Conservation (phyloP, 2,329 filamentous ascomycete genomes). For the Ceratocystis lukuohia region DNA sequence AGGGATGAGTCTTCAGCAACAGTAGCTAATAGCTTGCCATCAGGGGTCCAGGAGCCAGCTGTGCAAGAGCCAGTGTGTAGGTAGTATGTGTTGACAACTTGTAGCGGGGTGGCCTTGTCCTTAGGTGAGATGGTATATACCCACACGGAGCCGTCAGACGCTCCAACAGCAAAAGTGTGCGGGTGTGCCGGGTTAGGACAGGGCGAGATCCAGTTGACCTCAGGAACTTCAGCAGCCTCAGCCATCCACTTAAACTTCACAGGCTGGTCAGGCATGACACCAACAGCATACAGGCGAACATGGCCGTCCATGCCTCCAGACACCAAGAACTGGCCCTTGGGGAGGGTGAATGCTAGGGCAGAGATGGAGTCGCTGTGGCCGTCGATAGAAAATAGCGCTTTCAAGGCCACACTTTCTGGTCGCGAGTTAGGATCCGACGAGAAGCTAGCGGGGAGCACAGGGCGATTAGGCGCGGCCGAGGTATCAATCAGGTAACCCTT, state of each 20-base stretch:
- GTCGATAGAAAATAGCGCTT: slow-evolving; percentile 60
- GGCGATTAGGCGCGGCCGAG: slow-evolving; percentile 46
- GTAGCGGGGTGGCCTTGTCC: slow-evolving; percentile 47
- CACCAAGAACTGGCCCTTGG: slow-evolving; percentile 70
- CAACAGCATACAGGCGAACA: slow-evolving; percentile 54
- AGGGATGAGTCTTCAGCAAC: slow-evolving; percentile 80
- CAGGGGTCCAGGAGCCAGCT: slow-evolving; percentile 78
- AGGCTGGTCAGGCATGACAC: slow-evolving; percentile 34
- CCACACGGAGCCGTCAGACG: slow-evolving; percentile 87
- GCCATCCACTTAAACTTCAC: slow-evolving; percentile 49
- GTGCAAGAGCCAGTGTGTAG: slow-evolving; percentile 77
- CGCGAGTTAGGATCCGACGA: slow-evolving; percentile 49
- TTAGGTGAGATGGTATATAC: slow-evolving; percentile 72
- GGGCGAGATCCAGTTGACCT: slow-evolving; percentile 78
- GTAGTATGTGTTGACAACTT: slow-evolving; percentile 85
- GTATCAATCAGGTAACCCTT: slow-evolving; percentile 78
- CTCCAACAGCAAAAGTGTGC: slow-evolving; percentile 77
- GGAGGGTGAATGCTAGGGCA: slow-evolving; percentile 69
- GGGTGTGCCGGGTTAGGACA: slow-evolving; percentile 59
- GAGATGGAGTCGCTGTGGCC: slow-evolving; percentile 89
- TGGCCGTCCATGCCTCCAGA: slow-evolving; percentile 79
- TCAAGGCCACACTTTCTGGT: slow-evolving; percentile 41
- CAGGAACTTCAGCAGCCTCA: slow-evolving; percentile 78
- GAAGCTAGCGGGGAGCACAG: slow-evolving; percentile 65
- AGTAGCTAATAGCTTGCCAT: slow-evolving; percentile 74